Evolutionary conservation across 148 eudicot species (phyloP).

Genomic region (Rheum nobile): DNA sequence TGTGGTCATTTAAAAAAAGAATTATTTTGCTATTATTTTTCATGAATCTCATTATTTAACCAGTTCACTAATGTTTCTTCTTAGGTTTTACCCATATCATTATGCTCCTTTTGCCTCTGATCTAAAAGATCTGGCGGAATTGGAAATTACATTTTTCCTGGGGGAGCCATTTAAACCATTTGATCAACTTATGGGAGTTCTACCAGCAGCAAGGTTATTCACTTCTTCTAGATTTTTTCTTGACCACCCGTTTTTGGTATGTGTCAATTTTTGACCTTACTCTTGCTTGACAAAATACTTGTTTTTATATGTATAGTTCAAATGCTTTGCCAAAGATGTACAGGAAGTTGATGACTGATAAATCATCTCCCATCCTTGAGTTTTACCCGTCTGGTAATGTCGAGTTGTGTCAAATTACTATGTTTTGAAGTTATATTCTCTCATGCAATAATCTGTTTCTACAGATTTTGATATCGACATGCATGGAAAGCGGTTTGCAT

Average conservation of each 20-base stretch:
- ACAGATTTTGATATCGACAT: constrained; percentile 93
- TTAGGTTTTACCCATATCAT: constrained; percentile 94
- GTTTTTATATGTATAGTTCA: constrained; percentile 36
- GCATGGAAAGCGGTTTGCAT: constrained; percentile 96
- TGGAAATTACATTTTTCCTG: constrained; percentile 84
- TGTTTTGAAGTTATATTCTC: neutral
- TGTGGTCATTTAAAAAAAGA: neutral
- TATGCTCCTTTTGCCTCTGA: constrained; percentile 99
- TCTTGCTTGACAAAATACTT: neutral
- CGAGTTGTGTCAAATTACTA: constrained; percentile 2
- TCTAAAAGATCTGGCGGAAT: constrained; percentile 67
- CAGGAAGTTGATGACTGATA: constrained; percentile 78
- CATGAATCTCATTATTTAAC: neutral
- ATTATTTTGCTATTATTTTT: constrained; percentile 2
- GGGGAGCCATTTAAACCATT: constrained; percentile 98
- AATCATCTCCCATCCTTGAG: constrained; percentile 66
- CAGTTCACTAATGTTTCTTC: constrained; percentile 11
- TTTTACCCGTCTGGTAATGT: constrained; percentile 79
- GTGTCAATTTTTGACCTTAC: neutral
- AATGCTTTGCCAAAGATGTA: constrained; percentile 82
- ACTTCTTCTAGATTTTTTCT: neutral
- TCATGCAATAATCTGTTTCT: constrained; percentile 5
- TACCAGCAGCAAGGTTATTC: constrained; percentile 86
- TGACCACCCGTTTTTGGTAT: neutral
- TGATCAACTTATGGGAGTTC: constrained; percentile 94